Percentiles rank a stretch among this genome's conserved stretches.
phyloP scores from a whole-genome alignment of 495 filamentous ascomycete species.

The Xylaria longipes region DNA sequence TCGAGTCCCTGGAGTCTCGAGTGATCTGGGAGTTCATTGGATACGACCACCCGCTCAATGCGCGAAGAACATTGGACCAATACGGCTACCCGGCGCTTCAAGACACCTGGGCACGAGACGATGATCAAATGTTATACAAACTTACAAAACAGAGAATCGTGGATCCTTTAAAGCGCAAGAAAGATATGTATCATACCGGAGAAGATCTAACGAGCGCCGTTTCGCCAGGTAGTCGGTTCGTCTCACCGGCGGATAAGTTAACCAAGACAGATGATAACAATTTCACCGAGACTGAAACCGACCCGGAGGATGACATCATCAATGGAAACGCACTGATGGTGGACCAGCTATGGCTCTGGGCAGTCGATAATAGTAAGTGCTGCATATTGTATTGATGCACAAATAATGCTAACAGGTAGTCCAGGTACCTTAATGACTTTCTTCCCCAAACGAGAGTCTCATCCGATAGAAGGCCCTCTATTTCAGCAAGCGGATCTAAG shows the following conservation, averaged over 20 bases:
- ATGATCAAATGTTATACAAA: conserved; percentile 76
- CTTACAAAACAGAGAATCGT: conserved; percentile 57
- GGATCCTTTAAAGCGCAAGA: conserved; percentile 30
- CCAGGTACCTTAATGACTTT: conserved; percentile 61
- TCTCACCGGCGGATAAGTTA: conserved; percentile 24
- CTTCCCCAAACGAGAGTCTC: conserved; percentile 60
- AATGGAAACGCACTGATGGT: conserved; percentile 72
- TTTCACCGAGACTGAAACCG: conserved; percentile 31
- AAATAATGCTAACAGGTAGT: background rate
- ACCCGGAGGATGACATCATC: conserved; percentile 50
- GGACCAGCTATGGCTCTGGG: conserved; percentile 74
- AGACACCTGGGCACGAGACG: conserved; percentile 67
- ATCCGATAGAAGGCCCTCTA: conserved; percentile 58
- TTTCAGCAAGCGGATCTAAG: conserved; percentile 68
- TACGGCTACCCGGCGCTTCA: conserved; percentile 68
- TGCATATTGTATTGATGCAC: background rate
- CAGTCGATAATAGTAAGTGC: conserved; percentile 61
- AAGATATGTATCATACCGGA: conserved; percentile 33
- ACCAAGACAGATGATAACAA: conserved; percentile 21
- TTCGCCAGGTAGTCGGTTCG: conserved; percentile 29
- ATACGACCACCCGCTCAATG: conserved; percentile 69
- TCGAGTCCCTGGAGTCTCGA: conserved; percentile 62
- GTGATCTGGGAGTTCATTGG: conserved; percentile 70
- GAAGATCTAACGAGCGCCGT: conserved; percentile 27
- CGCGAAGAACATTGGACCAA: conserved; percentile 69